A percentile compares a stretch with the other conserved stretches of the same genome.
These are phyloP conservation scores for Podospora appendiculata DNA, from an alignment of 495 filamentous ascomycete species.

Conservation along the genomic window DNA sequence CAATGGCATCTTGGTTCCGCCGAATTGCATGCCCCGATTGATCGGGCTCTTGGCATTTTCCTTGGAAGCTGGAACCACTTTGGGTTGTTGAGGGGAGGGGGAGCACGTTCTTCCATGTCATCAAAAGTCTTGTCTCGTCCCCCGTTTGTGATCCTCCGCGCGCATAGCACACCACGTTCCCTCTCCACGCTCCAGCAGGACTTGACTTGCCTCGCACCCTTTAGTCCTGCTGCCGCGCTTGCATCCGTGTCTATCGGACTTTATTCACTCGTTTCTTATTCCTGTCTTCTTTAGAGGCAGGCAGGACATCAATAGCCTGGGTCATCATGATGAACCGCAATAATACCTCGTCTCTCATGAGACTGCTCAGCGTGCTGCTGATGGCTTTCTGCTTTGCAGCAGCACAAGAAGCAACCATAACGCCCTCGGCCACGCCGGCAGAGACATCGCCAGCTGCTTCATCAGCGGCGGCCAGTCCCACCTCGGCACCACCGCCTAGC, in stretches of 20 bases:
- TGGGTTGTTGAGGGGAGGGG: no score
- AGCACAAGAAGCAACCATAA: not conserved
- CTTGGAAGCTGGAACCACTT: no score
- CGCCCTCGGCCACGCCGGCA: not conserved
- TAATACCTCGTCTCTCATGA: not conserved
- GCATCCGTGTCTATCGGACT: not conserved
- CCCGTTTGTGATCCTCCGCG: not conserved
- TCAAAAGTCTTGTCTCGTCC: not conserved
- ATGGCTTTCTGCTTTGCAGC: not conserved
- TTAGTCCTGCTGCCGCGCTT: not conserved
- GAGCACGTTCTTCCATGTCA: no score
- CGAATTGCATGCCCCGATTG: not conserved
- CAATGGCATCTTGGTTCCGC: not conserved
- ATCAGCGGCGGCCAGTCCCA: constrained; percentile 8
- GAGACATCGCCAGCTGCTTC: not conserved
- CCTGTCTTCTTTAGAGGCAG: not conserved
- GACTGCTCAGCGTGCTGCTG: not conserved
- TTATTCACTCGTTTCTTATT: not conserved
- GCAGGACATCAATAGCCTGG: no score
- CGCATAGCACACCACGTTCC: not conserved
- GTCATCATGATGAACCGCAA: not conserved
- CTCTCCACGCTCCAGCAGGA: not conserved
- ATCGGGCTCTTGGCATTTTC: no score
- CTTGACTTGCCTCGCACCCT: not conserved
- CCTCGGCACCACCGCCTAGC: constrained; percentile 3